Base-by-base conservation (phyloP, 208 protist genomes). In the Trypanosoma avium region DNA sequence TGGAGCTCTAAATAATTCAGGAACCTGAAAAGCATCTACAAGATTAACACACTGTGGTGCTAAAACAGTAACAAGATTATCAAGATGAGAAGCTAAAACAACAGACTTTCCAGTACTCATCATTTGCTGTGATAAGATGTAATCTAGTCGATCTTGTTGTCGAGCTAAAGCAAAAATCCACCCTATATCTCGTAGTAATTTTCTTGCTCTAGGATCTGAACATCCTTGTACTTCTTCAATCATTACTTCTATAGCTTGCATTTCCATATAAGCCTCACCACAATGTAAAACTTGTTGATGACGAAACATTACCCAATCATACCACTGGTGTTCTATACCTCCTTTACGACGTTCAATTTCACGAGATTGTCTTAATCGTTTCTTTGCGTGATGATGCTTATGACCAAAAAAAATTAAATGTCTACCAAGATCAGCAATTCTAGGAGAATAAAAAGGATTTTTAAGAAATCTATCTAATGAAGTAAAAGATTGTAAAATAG, bases 231-330 rank as follows among this genome's bases (percentile, higher is more conserved):
- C 88, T 67, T 90, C 86, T 45, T 79, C 73, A 86, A 92, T 95
- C 71, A 92, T 90, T 35, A 80, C 69, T 22, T 92, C 81, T 30
- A 95, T 21, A 36, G 77, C 78, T 43, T 78, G 68, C 78, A 92
- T 90, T 61, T 95, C 90, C 86, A 95, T 93, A 62, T 92, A 93
- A 10, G 86, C 86, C 70, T 95, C 90, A 17, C 90, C 90, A 65
- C 90, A 95, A 70, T 95, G 90, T 22, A 90, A 67, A 29, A 95
- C 86, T 30, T 89, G 78, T 42, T 84, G 81, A 58, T 95, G 86
- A 36, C 84, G 86, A 53, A 95, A 95, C 80, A 90, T 88, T 22
- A 79, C 68, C 90, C 86, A 93, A 74, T 95, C 90, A 47, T 93
- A 93, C 90, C 90, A 95, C 75, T 90, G 72, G 54, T 95, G 86